Base-by-base conservation (phyloP, 306 rosid genomes). In the Hylodesmum podocarpum region DNA sequence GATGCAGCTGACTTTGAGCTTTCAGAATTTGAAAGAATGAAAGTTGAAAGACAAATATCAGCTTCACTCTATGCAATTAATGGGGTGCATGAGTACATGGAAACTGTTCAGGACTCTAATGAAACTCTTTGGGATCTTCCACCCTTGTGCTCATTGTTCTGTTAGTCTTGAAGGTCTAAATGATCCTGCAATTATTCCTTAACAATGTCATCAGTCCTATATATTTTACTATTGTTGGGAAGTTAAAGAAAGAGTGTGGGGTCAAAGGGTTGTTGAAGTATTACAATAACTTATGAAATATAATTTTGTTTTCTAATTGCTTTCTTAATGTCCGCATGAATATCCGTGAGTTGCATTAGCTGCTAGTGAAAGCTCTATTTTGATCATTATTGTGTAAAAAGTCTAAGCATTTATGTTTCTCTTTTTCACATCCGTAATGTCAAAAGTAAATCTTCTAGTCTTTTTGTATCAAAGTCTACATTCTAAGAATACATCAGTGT, bases 11-110 rank as follows among this genome's bases (percentile, higher is more conserved):
- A 78, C 15, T 66, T 82, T 25, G 95, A 86, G 66, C 59, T 91
- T 28, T 73, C 80, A 10, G 97, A 88, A 46, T 94, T 94, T 34
- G 97, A 94, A 61, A 87, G 96, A 78, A 87, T 94, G 96, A 92
- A 85, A 78, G 90, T 94, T 22, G 98, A 94, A 62, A 92, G 97
- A 53, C 98, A 94, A 69, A 94, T 92, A 47, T 92, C 97, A 34
- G 96, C 97, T 83, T 90, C 96, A 25, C 92, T 92, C 10, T 92
- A 92, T 76, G 98, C 97, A 11, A 86, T 92, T 59, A 94, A 94
- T 87, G 98, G 98, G 51, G 88, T 94, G 67, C 95, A 89, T 5
- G 98, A 94, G 78, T 94, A 90, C 66, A 86, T 92, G 96, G 95
- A 94, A 68, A 83, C 96, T 58, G 87, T 92, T 79, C 91, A 83